These are phyloP conservation scores for Candida ficus DNA, from an alignment of 805 yeast genomes.

Conservation along the genomic window DNA sequence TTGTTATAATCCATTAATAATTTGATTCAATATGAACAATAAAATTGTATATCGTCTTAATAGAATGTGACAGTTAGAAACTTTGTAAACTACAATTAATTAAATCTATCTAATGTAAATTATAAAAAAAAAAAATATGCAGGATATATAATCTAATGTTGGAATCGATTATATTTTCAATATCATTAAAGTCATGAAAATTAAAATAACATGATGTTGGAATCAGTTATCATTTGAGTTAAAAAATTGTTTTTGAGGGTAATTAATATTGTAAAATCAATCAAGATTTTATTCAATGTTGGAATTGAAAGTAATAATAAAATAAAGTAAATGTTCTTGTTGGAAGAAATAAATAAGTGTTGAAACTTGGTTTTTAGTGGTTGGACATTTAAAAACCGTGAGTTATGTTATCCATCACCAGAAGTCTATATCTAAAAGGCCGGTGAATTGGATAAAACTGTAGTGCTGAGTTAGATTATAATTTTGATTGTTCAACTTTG, in stretches of 20 bases:
- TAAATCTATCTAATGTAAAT: neutral
- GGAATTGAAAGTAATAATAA: conserved; percentile 13
- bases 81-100: too few relatives aligned
- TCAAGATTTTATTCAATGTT: conserved; percentile 13
- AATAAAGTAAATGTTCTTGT: conserved; percentile 4
- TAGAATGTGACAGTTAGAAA: too few relatives aligned
- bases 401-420: too few relatives aligned
- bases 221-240: conserved; percentile 2
- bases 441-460: too few relatives aligned
- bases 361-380: conserved; percentile 2
- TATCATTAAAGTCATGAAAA: conserved; percentile 5
- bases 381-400: conserved; percentile 1
- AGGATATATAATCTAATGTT: conserved; percentile 5
- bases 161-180: conserved; percentile 7
- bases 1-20: too few relatives aligned
- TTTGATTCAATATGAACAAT: neutral
- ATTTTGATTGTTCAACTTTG: conserved; percentile 16
- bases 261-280: neutral
- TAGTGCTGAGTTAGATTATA: conserved; percentile 6
- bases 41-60: too few relatives aligned
- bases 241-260: too few relatives aligned
- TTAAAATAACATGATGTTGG: conserved; percentile 5
- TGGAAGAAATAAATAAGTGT: conserved; percentile 7
- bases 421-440: too few relatives aligned
- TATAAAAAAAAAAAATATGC: neutral